Evolutionary conservation across 441 rosid genomes (phyloP), one percentile per base, ranked within the genome.

Genomic region (Pelargonium australe): DNA sequence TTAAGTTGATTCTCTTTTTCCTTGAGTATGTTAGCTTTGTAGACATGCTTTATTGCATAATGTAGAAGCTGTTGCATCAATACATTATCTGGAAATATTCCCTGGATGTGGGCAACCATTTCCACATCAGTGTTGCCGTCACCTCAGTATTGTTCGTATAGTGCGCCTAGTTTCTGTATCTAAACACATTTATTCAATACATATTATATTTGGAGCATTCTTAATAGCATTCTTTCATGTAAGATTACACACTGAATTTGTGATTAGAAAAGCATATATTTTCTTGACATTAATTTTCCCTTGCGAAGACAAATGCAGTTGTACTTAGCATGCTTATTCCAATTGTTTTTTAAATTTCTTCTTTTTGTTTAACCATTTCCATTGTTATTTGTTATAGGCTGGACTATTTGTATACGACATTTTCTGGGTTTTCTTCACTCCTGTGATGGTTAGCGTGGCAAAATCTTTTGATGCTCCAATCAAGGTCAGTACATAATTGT

Each of bases 401-500:
- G 99, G 98, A 64, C 97, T 95, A 70, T 95, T 95, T 81, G 88
- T 90, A 47, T 95, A 91, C 69, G 97, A 95, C 76, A 92, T 92
- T 72, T 95, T 95, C 85, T 93, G 97, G 95, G 96, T 93, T 79
- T 93, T 93, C 89, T 91, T 93, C 79, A 93, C 98, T 63, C 98
- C 96, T 0, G 98, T 93, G 47, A 95, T 95, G 97, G 99, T 95
- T 68, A 90, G 97, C 68, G 97, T 95, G 66, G 98, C 97, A 63
- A 95, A 90, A 84, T 95, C 99, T 66, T 95, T 95, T 25, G 97
- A 95, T 82, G 99, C 97, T 75, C 98, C 99, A 4, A 95, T 95
- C 49, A 95, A 95, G 99, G 99, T 90, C 66, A 78, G 92, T 78
- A 25, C 19, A 72, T 17, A 51, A 66, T 55, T 58, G 13, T 6